Evolutionary conservation across 768 basidiomycete genomes (phyloP).

Genomic region (Macrolepiota dolichaula): DNA sequence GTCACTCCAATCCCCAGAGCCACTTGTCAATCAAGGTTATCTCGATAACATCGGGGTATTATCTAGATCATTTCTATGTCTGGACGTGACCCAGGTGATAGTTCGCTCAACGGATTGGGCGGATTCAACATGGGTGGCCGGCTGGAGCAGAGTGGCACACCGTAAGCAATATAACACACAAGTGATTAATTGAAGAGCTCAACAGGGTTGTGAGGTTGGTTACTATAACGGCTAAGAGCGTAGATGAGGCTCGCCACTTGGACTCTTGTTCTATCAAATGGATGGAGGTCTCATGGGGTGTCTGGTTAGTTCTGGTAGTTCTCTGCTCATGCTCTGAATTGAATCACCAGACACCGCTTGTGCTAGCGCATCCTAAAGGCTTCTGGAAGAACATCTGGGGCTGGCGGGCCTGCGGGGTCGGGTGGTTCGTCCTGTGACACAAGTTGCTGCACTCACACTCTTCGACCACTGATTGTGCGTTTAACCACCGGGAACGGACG

Average conservation of each 20-base stretch:
- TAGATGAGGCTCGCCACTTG: too few relatives aligned
- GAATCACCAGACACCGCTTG: too few relatives aligned
- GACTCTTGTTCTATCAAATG: too few relatives aligned
- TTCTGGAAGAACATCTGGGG: neutral
- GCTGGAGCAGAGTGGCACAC: neutral
- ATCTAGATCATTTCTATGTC: neutral
- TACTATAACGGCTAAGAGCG: too few relatives aligned
- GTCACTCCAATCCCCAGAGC: neutral
- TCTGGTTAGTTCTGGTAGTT: too few relatives aligned
- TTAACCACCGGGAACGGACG: neutral
- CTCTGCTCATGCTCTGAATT: too few relatives aligned
- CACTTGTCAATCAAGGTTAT: neutral
- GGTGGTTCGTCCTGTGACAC: neutral
- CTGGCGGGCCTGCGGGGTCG: neutral
- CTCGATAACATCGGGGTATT: constrained; percentile 7
- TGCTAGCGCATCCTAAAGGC: too few relatives aligned
- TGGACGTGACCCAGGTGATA: neutral
- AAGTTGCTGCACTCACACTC: neutral
- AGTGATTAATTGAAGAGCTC: too few relatives aligned
- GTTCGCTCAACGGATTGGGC: neutral
- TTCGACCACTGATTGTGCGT: neutral
- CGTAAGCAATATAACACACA: neutral
- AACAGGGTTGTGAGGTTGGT: too few relatives aligned
- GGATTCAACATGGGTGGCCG: neutral
- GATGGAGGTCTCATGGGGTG: too few relatives aligned